A percentile compares a stretch with the other conserved stretches of the same genome.
Conservation (phyloP, 169 alveolate species). For the Babesia gibsoni region DNA sequence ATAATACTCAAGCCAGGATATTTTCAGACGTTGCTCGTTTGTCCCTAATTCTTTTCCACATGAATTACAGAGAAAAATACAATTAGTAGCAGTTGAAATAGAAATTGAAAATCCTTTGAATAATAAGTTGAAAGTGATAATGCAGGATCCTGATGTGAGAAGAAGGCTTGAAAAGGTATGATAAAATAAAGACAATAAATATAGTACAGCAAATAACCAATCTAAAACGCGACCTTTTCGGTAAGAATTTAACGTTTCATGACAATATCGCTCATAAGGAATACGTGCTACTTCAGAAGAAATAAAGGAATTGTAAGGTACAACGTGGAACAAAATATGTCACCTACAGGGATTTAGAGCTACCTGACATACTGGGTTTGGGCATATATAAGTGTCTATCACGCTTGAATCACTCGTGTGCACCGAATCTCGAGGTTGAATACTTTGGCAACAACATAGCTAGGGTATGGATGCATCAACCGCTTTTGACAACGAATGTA, state of each 20-base stretch:
- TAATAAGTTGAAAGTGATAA: not conserved
- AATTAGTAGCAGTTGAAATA: conserved; percentile 54
- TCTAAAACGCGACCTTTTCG: conserved; percentile 3
- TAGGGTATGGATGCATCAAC: not conserved
- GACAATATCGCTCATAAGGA: not conserved
- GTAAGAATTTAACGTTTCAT: not conserved
- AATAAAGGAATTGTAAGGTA: conserved; percentile 16
- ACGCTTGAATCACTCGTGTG: conserved; percentile 56
- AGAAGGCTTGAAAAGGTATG: conserved; percentile 12
- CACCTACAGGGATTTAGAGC: conserved; percentile 19
- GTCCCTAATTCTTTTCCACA: not conserved
- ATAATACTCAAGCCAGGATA: conserved; percentile 11
- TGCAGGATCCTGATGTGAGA: not conserved
- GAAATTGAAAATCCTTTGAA: conserved; percentile 56
- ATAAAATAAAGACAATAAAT: not conserved
- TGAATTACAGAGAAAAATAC: conserved; percentile 11
- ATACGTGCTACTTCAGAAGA: not conserved
- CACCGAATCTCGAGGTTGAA: conserved; percentile 56
- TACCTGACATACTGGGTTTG: conserved; percentile 58
- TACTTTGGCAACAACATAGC: conserved; percentile 35
- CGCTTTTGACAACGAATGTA: not conserved
- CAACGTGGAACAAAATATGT: not conserved
- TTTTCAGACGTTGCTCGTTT: conserved; percentile 39
- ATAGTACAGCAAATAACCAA: not conserved
- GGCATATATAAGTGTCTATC: conserved; percentile 52